Evolutionary conservation across 495 filamentous ascomycete genomes (phyloP), one percentile per base, ranked within the genome.

Genomic region (Bacidia gigantensis): DNA sequence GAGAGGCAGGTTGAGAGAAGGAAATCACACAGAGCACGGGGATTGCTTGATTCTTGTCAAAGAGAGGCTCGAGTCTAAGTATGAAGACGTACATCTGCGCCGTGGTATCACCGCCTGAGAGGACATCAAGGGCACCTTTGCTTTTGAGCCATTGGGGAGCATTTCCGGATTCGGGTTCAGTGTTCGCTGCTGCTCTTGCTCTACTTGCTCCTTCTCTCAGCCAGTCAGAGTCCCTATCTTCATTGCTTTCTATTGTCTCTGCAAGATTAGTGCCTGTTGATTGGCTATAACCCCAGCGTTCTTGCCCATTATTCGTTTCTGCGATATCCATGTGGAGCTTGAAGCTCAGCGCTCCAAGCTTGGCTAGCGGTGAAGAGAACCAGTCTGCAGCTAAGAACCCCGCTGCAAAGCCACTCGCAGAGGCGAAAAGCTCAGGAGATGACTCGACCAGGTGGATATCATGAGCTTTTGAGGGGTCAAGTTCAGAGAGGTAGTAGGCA

Each of bases 381-480:
- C 84, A 92, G 57, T 89, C 82, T 48, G 72, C 72, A 0, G 86
- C 84, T 3, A 89, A 64, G 59, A 89, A 90, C 0, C 86, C 86
- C 3, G 73, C 84, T 1, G 83, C 84, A 52, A 76, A 79, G 17
- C 86, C 83, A 3, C 84, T 88, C 2, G 85, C 83, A 18, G 76
- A 79, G 20, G 77, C 73, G 65, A 89, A 88, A 24, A 88, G 74
- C 25, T 75, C 63, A 0, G 73, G 65, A 0, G 79, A 77, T 14
- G 79, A 65, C 52, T 89, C 86, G 47, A 89, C 63, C 35, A 89
- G 74, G 58, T 87, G 79, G 54, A 89, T 81, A 39, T 70, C 69
- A 22, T 50, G 14, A 11, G 72, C 65, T 2, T 72, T 64, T 17
- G 69, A 64, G 17, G 73, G 73, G n/a, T 65, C 45, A 26, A 73